Base-by-base conservation (phyloP, 495 filamentous ascomycete species). In the Annulohypoxylon moriforme region DNA sequence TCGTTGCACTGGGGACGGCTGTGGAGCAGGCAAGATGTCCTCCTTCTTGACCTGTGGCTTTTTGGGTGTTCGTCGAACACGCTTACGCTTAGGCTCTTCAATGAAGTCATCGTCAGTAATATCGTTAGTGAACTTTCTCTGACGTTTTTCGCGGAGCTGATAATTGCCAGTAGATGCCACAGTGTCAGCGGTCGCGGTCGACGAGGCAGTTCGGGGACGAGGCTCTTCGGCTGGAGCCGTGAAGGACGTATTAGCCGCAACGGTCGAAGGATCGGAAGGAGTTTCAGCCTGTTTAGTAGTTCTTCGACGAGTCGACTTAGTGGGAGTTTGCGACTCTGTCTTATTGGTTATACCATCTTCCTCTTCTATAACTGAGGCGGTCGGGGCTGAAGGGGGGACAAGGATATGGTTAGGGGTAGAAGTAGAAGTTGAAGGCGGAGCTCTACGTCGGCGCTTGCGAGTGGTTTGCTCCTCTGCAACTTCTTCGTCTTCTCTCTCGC, bases 131-230 rank as follows among this genome's bases (percentile, higher is more conserved):
- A 78, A 78, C 20, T 72, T 76, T 42, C 64, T 57, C 40, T 78
- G 76, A 1, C 76, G 65, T 42, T 78, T 78, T 46, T 78, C 76
- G 14, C 76, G 72, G 24, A 78, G 67, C 20, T 70, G 71, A n/a
- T 78, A 78, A 38, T 63, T 74, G 49, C 64, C 73, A 0, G 71
- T 78, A 1, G 76, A 78, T n/a, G 60, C 44, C 3, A 74, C 62
- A 14, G 76, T 77, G 20, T 69, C 74, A 10, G 58, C 70, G 9
- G 76, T 77, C 6, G 76, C 73, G 2, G 73, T 76, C 11, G 76
- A 78, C 0, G 76, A 78, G 2, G 76, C 69, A 3, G 76, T 78
- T 0, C 34, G 58, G n/a, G 76, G 76, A 6, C 76, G 76, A 40
- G 65, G 44, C 40, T 78, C 68, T 10, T 78, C 76, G 22, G 16